Evolutionary conservation across 345 rosid species (phyloP), one percentile per base, ranked within the genome.

Genomic region (Viola odorata): DNA sequence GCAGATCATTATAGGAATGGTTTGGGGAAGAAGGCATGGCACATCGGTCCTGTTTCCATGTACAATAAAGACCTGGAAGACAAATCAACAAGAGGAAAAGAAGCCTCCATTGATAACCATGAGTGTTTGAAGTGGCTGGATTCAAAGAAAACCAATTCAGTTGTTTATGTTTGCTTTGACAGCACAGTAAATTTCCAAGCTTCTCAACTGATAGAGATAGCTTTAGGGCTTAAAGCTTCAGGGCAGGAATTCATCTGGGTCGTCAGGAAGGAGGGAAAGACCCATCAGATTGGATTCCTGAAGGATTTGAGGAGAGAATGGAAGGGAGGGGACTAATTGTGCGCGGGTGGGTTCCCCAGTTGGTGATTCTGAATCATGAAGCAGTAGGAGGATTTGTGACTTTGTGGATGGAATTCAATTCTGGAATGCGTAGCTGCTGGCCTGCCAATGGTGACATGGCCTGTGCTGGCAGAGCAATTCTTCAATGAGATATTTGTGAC

Each of bases 1-100:
- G 75, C 78, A 0, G 89, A 84, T 41, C 62, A 66, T 39, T 82
- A 69, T 58, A 69, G 65, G 68, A 72, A 72, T 0, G 66, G 48
- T 50, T 56, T 80, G 12, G 83, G 81, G 5, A 76, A 71, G 57
- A 75, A 62, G n/a, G 78, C 91, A 12, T 83, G 94, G 89, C 53
- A 60, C 53, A 60, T 88, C 0, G 97, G 91, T 44, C 96, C 91
- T 0, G 72, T 86, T 23, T 77, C 75, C 0, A 40, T 80, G 0
- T 78, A 76, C 70, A 74, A 72, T 32, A 58, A 56, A 44, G 53
- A 32, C 13, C 41, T 4, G 1, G 71, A 68, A 58, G 84, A 76
- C 17, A 76, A 72, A 60, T 53, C 77, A 12, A 14, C 6, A 7
- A 74, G 85, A 56, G 82, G 83, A 16, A 36, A 41, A 36, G 53